phyloP scores from a whole-genome alignment of 148 eudicot genomes.

The Oxyria digyna region DNA sequence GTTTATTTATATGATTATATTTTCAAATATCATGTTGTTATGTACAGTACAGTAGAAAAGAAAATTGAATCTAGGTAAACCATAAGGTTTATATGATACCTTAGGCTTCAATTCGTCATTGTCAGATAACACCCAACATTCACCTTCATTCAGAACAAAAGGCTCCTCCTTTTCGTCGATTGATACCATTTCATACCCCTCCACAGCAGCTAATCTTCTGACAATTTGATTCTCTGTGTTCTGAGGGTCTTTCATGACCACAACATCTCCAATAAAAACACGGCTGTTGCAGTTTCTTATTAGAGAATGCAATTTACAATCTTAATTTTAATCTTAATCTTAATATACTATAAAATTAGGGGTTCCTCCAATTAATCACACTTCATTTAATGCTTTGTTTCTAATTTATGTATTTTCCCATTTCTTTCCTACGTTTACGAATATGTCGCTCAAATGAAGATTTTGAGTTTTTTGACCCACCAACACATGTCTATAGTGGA shows the following conservation, averaged over 20 bases:
- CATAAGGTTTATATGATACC: conserved; percentile 22
- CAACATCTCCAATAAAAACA: conserved; percentile 80
- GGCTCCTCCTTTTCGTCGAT: conserved; percentile 88
- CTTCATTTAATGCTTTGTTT: no score
- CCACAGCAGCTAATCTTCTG: conserved; percentile 80
- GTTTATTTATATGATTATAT: neutral
- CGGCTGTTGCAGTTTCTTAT: conserved; percentile 30
- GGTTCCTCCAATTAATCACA: no score
- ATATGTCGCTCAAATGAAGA: neutral
- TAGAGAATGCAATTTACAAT: conserved; percentile 4
- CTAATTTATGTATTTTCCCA: no score
- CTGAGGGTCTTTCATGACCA: conserved; percentile 78
- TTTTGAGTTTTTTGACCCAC: no score
- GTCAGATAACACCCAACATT: conserved; percentile 92
- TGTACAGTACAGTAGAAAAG: neutral
- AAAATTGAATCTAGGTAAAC: neutral
- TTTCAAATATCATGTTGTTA: neutral
- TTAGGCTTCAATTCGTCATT: conserved; percentile 64
- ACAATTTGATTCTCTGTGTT: conserved; percentile 45
- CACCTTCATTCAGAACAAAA: conserved; percentile 64
- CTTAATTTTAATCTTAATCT: no score
- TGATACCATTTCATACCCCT: conserved; percentile 93
- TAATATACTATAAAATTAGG: no score
- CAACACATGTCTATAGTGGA: no score
- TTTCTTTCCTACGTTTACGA: no score